These are phyloP conservation scores for Yarrowia sp. DNA, from an alignment of 805 yeast species.

Conservation along the genomic window DNA sequence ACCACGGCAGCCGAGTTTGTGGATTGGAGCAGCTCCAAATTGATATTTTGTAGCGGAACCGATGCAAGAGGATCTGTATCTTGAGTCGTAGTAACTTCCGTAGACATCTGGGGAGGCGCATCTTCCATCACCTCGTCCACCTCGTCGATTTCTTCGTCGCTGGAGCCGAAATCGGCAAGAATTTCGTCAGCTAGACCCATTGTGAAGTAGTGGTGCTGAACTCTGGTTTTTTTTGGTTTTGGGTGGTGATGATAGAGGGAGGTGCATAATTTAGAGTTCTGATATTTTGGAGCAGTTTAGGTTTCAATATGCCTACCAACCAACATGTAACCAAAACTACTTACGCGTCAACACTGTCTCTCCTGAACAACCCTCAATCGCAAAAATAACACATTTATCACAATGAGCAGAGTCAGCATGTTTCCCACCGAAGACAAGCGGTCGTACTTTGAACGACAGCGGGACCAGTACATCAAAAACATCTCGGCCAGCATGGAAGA, in stretches of 20 bases:
- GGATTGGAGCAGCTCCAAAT: not conserved
- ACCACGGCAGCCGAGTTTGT: not conserved
- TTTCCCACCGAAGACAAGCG: constrained; percentile 25
- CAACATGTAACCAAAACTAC: not conserved
- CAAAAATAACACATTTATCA: not conserved
- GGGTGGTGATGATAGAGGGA: not conserved
- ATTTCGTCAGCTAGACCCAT: constrained; percentile 43
- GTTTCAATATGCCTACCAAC: not conserved
- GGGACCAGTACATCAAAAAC: constrained; percentile 57
- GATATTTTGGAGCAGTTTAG: not conserved
- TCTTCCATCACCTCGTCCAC: constrained; percentile 17
- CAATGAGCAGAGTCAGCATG: constrained; percentile 17
- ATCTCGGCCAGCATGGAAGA: constrained; percentile 57
- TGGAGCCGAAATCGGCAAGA: constrained; percentile 40
- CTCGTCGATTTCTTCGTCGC: constrained; percentile 28
- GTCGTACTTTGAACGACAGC: constrained; percentile 54
- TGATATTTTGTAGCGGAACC: not conserved
- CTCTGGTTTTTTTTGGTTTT: too few species aligned
- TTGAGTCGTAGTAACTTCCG: not conserved
- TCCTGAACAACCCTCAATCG: not conserved
- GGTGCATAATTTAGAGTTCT: not conserved
- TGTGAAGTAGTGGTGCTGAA: not conserved
- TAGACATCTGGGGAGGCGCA: not conserved
- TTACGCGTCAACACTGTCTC: not conserved
- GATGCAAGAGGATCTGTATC: not conserved